Percentiles rank a stretch among this genome's conserved stretches.
Conservation (phyloP, 2,329 filamentous ascomycete species). For the Metarhizium sp. region DNA sequence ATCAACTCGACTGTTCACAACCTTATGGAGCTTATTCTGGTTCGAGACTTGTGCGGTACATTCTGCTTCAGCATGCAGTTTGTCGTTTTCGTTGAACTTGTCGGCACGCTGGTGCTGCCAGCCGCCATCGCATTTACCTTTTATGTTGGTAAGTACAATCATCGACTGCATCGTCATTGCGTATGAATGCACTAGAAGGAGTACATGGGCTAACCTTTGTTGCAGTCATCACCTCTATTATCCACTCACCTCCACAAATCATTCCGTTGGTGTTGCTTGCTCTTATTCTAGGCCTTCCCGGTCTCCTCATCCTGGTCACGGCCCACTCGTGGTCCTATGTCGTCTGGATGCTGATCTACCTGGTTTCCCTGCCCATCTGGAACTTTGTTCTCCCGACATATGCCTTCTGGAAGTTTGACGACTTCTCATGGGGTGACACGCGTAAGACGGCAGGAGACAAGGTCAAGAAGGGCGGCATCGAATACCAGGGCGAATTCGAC, state of each 20-base stretch:
- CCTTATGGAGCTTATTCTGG: conserved; percentile 91
- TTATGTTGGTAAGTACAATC: conserved; percentile 68
- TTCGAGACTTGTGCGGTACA: conserved; percentile 91
- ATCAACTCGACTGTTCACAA: conserved; percentile 99
- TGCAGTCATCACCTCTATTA: conserved; percentile 75
- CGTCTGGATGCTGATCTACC: conserved; percentile 94
- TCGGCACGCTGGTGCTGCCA: conserved; percentile 88
- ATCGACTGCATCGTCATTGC: background rate
- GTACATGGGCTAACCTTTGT: background rate
- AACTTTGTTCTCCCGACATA: conserved; percentile 93
- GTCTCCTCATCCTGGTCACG: conserved; percentile 82
- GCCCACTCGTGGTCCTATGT: conserved; percentile 91
- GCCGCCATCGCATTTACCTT: conserved; percentile 96
- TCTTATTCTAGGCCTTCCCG: conserved; percentile 88
- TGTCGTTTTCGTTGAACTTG: conserved; percentile 87
- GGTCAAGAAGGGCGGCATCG: conserved; percentile 76
- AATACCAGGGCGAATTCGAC: conserved; percentile 93
- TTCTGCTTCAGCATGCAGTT: conserved; percentile 99
- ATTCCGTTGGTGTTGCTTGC: conserved; percentile 85
- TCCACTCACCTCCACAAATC: conserved; percentile 64
- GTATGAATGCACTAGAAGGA: conserved; percentile 1
- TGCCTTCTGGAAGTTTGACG: conserved; percentile 99
- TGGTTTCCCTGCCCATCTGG: conserved; percentile 89
- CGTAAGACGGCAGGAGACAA: conserved; percentile 89
- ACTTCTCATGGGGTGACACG: conserved; percentile 98